Base-by-base conservation (phyloP, 306 rosid species). In the Dalbergia cochinchinensis region DNA sequence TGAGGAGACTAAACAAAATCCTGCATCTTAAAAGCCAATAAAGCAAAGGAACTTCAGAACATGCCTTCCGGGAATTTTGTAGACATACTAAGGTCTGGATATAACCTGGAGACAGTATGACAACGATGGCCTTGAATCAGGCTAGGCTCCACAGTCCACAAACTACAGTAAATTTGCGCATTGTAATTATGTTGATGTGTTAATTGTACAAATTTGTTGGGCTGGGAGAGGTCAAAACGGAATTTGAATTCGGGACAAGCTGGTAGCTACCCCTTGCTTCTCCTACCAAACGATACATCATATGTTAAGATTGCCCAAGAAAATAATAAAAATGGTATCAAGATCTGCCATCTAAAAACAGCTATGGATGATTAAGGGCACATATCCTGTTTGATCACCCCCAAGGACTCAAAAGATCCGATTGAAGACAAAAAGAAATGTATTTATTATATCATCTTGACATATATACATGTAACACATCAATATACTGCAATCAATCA, bases 21-120 rank as follows among this genome's bases (percentile, higher is more conserved):
- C 61, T 45, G 80, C 87, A 26, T 26, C 82, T 85, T 71, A 66
- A 83, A 85, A 85, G 86, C 80, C 65, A 77, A 76, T 68, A 78
- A 66, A 67, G 70, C 64, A 86, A 82, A 60, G 78, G 77, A 73
- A 78, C 74, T 78, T 83, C 31, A 26, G 31, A 26, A 26, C 31
- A 26, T 26, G 79, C 59, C 86, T 72, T 86, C 71, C 82, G 65
- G 59, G 69, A 85, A 62, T 78, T n/a, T 37, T 69, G 54, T 54
- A 69, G 61, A 57, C 57, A 58, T 15, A 15, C 14, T 62, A 71
- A 69, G 26, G 58, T 54, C 15, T 73, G 19, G 76, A 61, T 62
- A 61, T 62, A 78, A 35, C 55, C 76, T 33, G 61, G 82, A 71
- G 79, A 86, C 74, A 65, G 63, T 77, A 26, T 77, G 61, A 71